phyloP scores from a whole-genome alignment of 768 basidiomycete genomes.

The Boletus bicolor region DNA sequence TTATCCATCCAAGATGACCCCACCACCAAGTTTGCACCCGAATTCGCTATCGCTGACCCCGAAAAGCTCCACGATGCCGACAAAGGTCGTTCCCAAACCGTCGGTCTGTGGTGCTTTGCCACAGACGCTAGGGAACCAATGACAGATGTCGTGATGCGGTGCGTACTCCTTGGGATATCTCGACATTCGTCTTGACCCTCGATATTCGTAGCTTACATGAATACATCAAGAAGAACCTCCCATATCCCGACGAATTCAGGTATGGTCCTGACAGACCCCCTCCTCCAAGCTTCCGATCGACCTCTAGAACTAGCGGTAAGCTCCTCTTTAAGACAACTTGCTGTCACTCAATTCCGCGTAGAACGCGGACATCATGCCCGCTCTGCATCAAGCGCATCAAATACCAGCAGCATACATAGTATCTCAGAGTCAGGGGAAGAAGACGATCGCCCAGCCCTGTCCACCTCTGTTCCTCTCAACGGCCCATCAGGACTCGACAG shows the following conservation, averaged over 20 bases:
- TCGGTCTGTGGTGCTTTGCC: conserved; percentile 75
- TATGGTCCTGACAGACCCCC: conserved; percentile 68
- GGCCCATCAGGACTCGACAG: conserved; percentile 41
- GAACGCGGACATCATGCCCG: conserved; percentile 28
- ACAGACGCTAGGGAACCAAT: conserved; percentile 69
- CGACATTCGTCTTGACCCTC: background rate
- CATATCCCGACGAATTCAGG: conserved; percentile 70
- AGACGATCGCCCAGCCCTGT: conserved; percentile 8
- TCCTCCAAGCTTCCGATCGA: conserved; percentile 47
- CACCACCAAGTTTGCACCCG: conserved; percentile 47
- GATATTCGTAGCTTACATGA: conserved; percentile 49
- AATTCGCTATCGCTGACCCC: conserved; percentile 43
- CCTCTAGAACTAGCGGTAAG: conserved; percentile 30
- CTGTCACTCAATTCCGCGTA: conserved; percentile 11
- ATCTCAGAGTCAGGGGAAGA: conserved; percentile 34
- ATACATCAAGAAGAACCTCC: conserved; percentile 60
- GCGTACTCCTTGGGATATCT: conserved; percentile 15
- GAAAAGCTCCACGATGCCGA: conserved; percentile 44
- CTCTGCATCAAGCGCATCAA: conserved; percentile 33
- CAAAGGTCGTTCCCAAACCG: conserved; percentile 55
- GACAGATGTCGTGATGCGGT: conserved; percentile 70
- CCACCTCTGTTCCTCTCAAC: conserved; percentile 14
- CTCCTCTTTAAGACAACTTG: background rate
- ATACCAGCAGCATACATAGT: conserved; percentile 34
- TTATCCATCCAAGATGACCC: conserved; percentile 28